Percentiles rank a stretch among this genome's conserved stretches.
phyloP scores from a whole-genome alignment of 1,284 basidiomycete species.

The Agroathelia rolfsii region DNA sequence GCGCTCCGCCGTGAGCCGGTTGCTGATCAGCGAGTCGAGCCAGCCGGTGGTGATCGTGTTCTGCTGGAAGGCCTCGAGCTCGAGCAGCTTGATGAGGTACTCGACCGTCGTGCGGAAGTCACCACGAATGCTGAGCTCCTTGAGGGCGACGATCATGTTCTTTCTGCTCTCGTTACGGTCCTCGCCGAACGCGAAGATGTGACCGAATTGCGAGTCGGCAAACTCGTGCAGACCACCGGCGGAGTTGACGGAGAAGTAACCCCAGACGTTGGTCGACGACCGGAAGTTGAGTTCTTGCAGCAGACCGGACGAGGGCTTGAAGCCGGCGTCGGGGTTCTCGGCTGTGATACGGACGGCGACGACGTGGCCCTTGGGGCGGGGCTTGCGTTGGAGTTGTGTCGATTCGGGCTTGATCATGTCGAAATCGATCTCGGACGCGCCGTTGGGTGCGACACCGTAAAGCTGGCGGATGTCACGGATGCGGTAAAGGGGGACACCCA shows the following conservation, averaged over 20 bases:
- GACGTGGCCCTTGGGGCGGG: conserved; percentile 95
- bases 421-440: conserved; percentile 90
- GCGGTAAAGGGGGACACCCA: conserved; percentile 95
- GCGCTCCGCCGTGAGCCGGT: conserved; percentile 92
- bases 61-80: conserved; percentile 93
- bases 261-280: conserved; percentile 98
- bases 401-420: conserved; percentile 87
- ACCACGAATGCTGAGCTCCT: conserved; percentile 96
- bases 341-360: conserved; percentile 99
- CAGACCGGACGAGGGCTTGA: conserved; percentile 97
- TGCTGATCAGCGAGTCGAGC: conserved; percentile 95
- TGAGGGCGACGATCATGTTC: conserved; percentile 99
- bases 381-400: conserved; percentile 86
- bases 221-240: conserved; percentile 98
- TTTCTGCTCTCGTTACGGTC: conserved; percentile 93
- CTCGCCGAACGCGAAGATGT: conserved; percentile 98
- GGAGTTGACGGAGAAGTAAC: conserved; percentile 96
- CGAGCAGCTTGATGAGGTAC: conserved; percentile 95
- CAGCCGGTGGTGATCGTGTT: conserved; percentile 98
- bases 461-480: conserved; percentile 95
- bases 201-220: conserved; percentile 97
- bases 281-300: conserved; percentile 99
- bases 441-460: conserved; percentile 88
- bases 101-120: conserved; percentile 99
- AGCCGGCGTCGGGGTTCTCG: conserved; percentile 99